Evolutionary conservation across 2,329 filamentous ascomycete genomes (phyloP).

Genomic region (Xylaria arbuscula): DNA sequence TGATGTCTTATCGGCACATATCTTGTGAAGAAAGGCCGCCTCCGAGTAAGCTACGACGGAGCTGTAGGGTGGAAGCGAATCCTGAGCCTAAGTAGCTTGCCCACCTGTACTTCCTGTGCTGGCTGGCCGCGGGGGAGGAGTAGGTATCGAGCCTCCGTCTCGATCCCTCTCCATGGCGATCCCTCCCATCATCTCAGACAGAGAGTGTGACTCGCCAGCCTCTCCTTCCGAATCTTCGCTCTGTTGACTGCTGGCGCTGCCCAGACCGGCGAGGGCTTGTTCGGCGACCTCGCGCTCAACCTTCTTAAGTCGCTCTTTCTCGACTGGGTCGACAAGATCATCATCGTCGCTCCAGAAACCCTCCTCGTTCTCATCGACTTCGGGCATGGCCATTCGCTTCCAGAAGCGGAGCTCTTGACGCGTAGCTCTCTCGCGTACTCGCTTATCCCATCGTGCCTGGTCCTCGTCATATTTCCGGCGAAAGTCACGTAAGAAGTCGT

Average conservation of each 20-base stretch:
- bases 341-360: conserved; percentile 73
- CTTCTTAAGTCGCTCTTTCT: conserved; percentile 67
- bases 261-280: conserved; percentile 52
- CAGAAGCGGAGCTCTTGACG: conserved; percentile 72
- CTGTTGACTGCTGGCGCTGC: conserved; percentile 50
- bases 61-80: background rate
- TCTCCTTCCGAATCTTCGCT: conserved; percentile 52
- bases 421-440: conserved; percentile 63
- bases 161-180: conserved; percentile 57
- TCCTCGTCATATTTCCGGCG: conserved; percentile 68
- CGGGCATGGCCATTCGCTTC: conserved; percentile 74
- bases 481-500: conserved; percentile 67
- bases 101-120: conserved; percentile 56
- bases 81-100: conserved; percentile 39
- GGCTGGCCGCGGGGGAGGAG: conserved; percentile 55
- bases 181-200: conserved; percentile 52
- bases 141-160: conserved; percentile 47
- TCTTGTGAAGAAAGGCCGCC: background rate
- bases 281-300: conserved; percentile 59
- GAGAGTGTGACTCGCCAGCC: conserved; percentile 42
- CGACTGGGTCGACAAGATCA: conserved; percentile 69
- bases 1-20: conserved; percentile 9
- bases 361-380: conserved; percentile 68
- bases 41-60: background rate
- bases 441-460: conserved; percentile 63